Conservation (phyloP, 2,329 filamentous ascomycete genomes). For the Rosellinia necatrix region DNA sequence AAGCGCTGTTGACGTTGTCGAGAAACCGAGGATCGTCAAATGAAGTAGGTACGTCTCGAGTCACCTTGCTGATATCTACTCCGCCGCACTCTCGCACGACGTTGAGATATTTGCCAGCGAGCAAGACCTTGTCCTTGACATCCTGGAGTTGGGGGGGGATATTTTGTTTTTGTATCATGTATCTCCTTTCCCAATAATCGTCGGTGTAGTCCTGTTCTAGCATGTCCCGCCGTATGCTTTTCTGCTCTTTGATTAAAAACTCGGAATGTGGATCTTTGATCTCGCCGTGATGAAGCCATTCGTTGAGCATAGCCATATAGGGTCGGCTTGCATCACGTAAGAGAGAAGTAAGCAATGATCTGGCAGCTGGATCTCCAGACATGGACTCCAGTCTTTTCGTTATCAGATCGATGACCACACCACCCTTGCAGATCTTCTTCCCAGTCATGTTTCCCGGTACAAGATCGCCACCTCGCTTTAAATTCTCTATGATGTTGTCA, state of each 20-base stretch:
- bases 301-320: constrained; percentile 98
- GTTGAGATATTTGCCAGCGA: constrained; percentile 97
- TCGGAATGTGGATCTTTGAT: constrained; percentile 94
- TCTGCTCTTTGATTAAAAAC: constrained; percentile 94
- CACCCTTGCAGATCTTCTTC: constrained; percentile 96
- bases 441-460: constrained; percentile 76
- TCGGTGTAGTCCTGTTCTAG: constrained; percentile 97
- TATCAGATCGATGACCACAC: constrained; percentile 86
- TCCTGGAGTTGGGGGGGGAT: constrained; percentile 89
- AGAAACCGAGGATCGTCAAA: constrained; percentile 92
- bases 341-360: constrained; percentile 78
- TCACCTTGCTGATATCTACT: constrained; percentile 88
- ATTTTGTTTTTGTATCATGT: constrained; percentile 89
- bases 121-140: constrained; percentile 90
- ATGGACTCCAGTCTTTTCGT: constrained; percentile 84
- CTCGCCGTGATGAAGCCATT: constrained; percentile 95
- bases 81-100: constrained; percentile 97
- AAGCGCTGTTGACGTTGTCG: constrained; percentile 94
- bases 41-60: constrained; percentile 84
- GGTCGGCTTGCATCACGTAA: constrained; percentile 87
- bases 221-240: constrained; percentile 88
- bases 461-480: constrained; percentile 85
- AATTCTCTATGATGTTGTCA: constrained; percentile 88
- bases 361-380: constrained; percentile 90
- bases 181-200: constrained; percentile 98